A percentile compares a stretch with the other conserved stretches of the same genome.
Evolutionary conservation across 78 protist species (phyloP).

Genomic region (Chrysochromulina parva): DNA sequence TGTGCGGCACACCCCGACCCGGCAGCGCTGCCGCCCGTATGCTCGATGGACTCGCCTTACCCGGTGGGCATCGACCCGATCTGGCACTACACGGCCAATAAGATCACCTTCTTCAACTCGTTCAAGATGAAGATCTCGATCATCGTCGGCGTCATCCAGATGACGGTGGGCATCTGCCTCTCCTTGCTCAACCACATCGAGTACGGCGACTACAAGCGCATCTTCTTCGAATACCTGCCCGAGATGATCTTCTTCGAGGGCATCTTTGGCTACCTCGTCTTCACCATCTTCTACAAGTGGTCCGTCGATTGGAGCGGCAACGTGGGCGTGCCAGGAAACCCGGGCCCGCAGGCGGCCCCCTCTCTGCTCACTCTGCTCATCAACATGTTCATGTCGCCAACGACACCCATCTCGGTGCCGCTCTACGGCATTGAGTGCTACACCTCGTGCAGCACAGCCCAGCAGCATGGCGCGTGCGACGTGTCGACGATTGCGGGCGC

Average conservation of each 20-base stretch:
- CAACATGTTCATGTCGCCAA: slow-evolving; percentile 80
- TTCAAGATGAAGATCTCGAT: slow-evolving; percentile 99
- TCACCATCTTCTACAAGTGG: slow-evolving; percentile 89
- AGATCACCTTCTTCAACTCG: slow-evolving; percentile 91
- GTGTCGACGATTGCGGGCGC: neutral
- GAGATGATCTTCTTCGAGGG: slow-evolving; percentile 90
- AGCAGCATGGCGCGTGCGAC: neutral
- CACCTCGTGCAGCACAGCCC: neutral
- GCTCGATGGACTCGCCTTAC: neutral
- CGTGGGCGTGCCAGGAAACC: neutral
- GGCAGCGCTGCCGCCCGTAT: no score
- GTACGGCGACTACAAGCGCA: slow-evolving; percentile 48
- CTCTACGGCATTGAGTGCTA: slow-evolving; percentile 15
- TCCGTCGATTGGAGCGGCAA: slow-evolving; percentile 15
- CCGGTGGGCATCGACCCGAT: slow-evolving; percentile 43
- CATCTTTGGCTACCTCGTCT: slow-evolving; percentile 95
- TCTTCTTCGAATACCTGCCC: slow-evolving; percentile 89
- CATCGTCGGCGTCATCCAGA: slow-evolving; percentile 93
- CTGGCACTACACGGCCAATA: slow-evolving; percentile 73
- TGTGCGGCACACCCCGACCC: no score
- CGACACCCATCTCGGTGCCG: slow-evolving; percentile 16
- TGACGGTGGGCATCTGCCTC: slow-evolving; percentile 92
- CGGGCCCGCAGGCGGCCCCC: slow-evolving; percentile 46
- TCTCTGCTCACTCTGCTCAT: slow-evolving; percentile 72
- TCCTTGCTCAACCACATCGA: slow-evolving; percentile 77